Conservation (phyloP, 345 rosid genomes). For the Crucihimalaya himalaica region DNA sequence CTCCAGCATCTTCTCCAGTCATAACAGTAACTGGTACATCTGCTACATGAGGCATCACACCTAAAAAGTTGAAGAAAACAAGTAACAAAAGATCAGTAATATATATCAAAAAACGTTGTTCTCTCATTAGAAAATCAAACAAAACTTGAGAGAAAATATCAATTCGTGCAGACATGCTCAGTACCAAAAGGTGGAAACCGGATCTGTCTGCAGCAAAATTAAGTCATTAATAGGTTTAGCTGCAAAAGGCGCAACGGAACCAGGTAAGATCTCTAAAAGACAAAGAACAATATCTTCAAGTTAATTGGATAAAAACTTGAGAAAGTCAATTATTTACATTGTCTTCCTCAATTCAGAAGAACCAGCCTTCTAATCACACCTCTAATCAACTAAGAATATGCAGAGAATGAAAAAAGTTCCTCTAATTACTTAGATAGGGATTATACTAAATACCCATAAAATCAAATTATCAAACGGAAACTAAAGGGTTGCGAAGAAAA, state of each 20-base stretch:
- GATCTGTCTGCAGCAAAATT: slow-evolving; percentile 44
- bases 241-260: slow-evolving; percentile 37
- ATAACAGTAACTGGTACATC: slow-evolving; percentile 25
- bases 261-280: slow-evolving; percentile 28
- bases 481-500: too few species aligned
- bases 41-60: slow-evolving; percentile 30
- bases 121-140: background rate
- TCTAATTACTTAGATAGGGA: background rate
- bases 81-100: slow-evolving; percentile 19
- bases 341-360: too few species aligned
- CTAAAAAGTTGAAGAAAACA: slow-evolving; percentile 40
- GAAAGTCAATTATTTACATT: too few species aligned
- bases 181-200: slow-evolving; percentile 39
- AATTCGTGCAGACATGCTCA: slow-evolving; percentile 36
- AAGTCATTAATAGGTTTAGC: slow-evolving; percentile 39
- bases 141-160: slow-evolving; percentile 4
- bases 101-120: background rate
- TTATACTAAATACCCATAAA: background rate
- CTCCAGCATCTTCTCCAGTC: slow-evolving; percentile 36
- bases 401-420: background rate
- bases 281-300: background rate
- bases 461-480: background rate
- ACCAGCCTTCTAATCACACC: too few species aligned
- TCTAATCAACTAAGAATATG: too few species aligned
- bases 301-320: background rate